phyloP scores from a whole-genome alignment of 495 filamentous ascomycete species.

The Hypoxylon lenormandii region DNA sequence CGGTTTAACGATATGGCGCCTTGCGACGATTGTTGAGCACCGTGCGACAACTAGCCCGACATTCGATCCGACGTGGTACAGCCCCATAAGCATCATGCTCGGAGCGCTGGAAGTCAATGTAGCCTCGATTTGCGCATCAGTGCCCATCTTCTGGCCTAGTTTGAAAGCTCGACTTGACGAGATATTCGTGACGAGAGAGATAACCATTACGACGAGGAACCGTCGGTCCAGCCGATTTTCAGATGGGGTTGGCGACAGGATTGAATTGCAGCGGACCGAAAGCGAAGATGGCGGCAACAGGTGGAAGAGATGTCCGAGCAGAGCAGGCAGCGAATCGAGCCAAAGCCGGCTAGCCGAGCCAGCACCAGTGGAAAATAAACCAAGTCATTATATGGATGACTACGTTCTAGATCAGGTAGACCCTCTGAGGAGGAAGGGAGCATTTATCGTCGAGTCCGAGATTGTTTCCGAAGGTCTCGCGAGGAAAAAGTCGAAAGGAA shows the following conservation, averaged over 20 bases:
- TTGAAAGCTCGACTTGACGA: constrained; percentile 37
- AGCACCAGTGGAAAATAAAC: constrained; percentile 22
- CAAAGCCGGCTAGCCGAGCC: constrained; percentile 30
- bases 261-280: constrained; percentile 28
- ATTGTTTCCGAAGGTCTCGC: constrained; percentile 23
- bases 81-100: constrained; percentile 47
- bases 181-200: constrained; percentile 55
- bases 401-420: constrained; percentile 38
- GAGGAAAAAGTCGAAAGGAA: constrained; percentile 26
- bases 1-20: constrained; percentile 50
- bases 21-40: constrained; percentile 48
- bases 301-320: constrained; percentile 37
- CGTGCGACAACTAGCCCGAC: constrained; percentile 43
- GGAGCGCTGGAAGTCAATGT: constrained; percentile 47
- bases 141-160: constrained; percentile 54
- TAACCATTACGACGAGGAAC: constrained; percentile 33
- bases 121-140: constrained; percentile 52
- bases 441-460: constrained; percentile 33
- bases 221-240: constrained; percentile 27
- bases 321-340: constrained; percentile 39
- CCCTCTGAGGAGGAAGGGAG: constrained; percentile 28
- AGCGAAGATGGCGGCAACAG: constrained; percentile 24
- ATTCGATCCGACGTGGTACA: constrained; percentile 53
- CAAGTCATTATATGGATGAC: constrained; percentile 38
- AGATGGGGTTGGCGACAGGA: constrained; percentile 24